Conservation (phyloP, 352 stramenopile species). For the Aphanomyces astaci region DNA sequence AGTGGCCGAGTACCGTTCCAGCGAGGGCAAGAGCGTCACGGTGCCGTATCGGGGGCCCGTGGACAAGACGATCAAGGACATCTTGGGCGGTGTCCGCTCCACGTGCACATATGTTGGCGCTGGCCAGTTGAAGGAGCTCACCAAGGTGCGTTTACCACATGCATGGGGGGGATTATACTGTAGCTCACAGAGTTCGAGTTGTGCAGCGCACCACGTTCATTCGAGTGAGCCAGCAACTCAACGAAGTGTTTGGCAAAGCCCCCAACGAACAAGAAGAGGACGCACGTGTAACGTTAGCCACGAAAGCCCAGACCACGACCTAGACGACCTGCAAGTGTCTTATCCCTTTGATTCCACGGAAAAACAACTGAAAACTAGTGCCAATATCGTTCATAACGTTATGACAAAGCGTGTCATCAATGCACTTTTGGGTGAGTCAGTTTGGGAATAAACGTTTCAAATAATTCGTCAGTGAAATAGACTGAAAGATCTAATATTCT, state of each 20-base stretch:
- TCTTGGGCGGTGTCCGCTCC: slow-evolving; percentile 87
- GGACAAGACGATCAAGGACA: slow-evolving; percentile 73
- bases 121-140: slow-evolving; percentile 82
- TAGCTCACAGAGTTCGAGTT: background rate
- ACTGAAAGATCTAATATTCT: too few species aligned
- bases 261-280: slow-evolving; percentile 61
- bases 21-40: slow-evolving; percentile 87
- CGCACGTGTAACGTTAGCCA: slow-evolving; percentile 1
- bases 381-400: too few species aligned
- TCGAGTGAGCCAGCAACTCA: slow-evolving; percentile 87
- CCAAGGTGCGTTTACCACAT: slow-evolving; percentile 49
- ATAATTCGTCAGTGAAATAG: too few species aligned
- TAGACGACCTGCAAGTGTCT: background rate
- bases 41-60: slow-evolving; percentile 83
- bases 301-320: slow-evolving; percentile 25
- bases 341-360: background rate
- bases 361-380: too few species aligned
- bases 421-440: too few species aligned
- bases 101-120: slow-evolving; percentile 91
- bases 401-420: too few species aligned
- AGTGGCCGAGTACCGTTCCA: slow-evolving; percentile 87
- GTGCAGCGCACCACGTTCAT: slow-evolving; percentile 88
- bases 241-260: slow-evolving; percentile 83
- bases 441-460: too few species aligned
- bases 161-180: background rate